Base-by-base conservation (phyloP, 2,329 filamentous ascomycete species). In the Pestalotiopsis fici region DNA sequence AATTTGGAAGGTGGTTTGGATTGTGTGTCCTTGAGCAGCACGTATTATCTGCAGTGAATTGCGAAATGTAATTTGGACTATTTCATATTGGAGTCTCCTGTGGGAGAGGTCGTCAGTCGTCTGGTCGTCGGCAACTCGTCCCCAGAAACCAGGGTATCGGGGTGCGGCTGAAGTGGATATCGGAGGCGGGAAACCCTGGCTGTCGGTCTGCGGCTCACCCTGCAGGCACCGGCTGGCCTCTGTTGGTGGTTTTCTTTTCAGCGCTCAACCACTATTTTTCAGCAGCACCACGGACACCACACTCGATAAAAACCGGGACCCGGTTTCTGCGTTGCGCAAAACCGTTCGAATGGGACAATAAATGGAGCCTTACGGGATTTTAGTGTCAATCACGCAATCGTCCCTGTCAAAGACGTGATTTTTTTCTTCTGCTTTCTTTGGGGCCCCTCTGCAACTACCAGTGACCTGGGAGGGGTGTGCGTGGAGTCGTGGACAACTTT, bases 151-250 rank as follows among this genome's bases (percentile, higher is more conserved):
- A 65, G 64, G 63, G 47, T 65, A 59, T 65, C 57, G 62, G 65
- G 37, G 31, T 65, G 66, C 66, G 66, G 66, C 66, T 68, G 43
- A 63, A 68, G 37, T 56, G 66, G 66, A 56, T 68, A 65, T 68
- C 66, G 66, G 66, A 56, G 39, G 50, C 66, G 66, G 66, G 23
- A 65, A 67, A 47, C 27, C 63, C 63, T 62, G 66, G 66, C 66
- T 68, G 54, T 68, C 66, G 66, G 66, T 11, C 35, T 39, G 63
- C 50, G 62, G 66, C 43, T 65, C 63, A 56, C 35, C 31, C 57
- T 59, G 28, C 28, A 31, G 28, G 25, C 25, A 59, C 13, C 57
- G 57, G 57, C 57, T 37, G 13, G 21, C 13, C 18, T 12, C 57
- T 59, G 9, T 18, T n/a, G 23, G 31, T 11, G 18, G 37, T 18